Base-by-base conservation (phyloP, 495 filamentous ascomycete species). In the Diplogelasinospora grovesii region DNA sequence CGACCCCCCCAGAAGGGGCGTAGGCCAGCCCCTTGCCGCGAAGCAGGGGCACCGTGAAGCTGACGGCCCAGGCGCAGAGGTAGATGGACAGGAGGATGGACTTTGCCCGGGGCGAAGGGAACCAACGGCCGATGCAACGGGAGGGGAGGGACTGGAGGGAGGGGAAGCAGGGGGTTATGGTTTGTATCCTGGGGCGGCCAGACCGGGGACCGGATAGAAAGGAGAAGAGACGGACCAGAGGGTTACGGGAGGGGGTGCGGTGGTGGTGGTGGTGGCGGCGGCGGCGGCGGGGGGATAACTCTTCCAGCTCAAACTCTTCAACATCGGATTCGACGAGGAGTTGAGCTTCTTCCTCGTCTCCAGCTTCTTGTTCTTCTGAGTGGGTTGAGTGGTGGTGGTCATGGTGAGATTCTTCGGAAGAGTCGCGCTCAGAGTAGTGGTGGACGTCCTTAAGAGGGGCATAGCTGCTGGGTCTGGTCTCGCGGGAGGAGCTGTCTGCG, bases 81-180 rank as follows among this genome's bases (percentile, higher is more conserved):
- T 79, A 76, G 9, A 72, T 42, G 15, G 73, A 52, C 35, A 88
- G 58, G 8, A 86, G 54, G 5, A 57, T 52, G 4, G 76, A 52
- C 43, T 77, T 77, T 26, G 83, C 77, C 38, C 60, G 71, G 36
- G 58, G 64, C 40, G 74, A 77, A 5, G 83, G 82, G 3, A 83
- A 54, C 20, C 74, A 63, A 15, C 56, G 68, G 13, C 79, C 69
- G 18, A 89, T 57, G 19, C 78, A 66, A 18, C 63, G 69, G 38
- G 75, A 65, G 0, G 84, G 86, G 18, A 75, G 64, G 56, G 78
- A 69, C 52, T 92, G 86, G 4, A 85, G 54, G 4, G 54, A 52
- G 3, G 82, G 82, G 33, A 86, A 79, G 15, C 83, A 53, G 0
- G 86, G 83, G 25, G 61, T 63, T 47, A 92, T 79, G 28, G 71